Base-by-base conservation (phyloP, 2,329 filamentous ascomycete genomes). In the Mariannaea elegans region DNA sequence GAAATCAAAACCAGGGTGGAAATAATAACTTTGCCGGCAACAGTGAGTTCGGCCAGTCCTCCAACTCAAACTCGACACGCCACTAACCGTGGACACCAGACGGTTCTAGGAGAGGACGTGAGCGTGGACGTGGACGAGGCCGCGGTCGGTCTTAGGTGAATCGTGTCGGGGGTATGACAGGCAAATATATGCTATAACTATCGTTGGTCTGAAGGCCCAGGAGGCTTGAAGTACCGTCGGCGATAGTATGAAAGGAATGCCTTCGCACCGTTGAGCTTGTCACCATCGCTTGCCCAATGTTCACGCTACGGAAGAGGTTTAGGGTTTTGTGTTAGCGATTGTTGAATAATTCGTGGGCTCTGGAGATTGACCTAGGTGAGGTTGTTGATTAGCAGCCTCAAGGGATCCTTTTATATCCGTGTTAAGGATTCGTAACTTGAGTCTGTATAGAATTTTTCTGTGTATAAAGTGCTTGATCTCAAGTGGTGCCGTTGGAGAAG, bases 1-100 rank as follows among this genome's bases (percentile, higher is more conserved):
- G 55, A 12, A 47, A 46, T 32, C 41, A 54, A 36, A 48, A 36
- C 29, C n/a, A n/a, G n/a, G 14, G 14, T 16, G 31, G 45, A 38
- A 49, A 36, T 24, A 36, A 36, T 34, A 23, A 23, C 45, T 36
- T 21, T 23, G 48, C 36, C 1, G 34, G 34, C 12, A 49, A 49
- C 36, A 29, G 48, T 19, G 38, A 29, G 19, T 53, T 45, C n/a
- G 39, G 29, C 6, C 14, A 34, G 19, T 45, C 44, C 50, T 45
- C 41, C 6, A 38, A 16, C n/a, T 16, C 39, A 19, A 45, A 36
- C 4, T 32, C 14, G 7, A 27, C 21, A 46, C 12, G 29, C 18
- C 34, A 16, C 51, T 55, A 46, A 55, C 13, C 16, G n/a, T 19
- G n/a, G 24, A n/a, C 39, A 47, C 16, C 32, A 55, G 50, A 45